These are phyloP conservation scores for Trichosporon sp. DNA, from an alignment of 1,284 basidiomycete genomes.

Conservation along the genomic window DNA sequence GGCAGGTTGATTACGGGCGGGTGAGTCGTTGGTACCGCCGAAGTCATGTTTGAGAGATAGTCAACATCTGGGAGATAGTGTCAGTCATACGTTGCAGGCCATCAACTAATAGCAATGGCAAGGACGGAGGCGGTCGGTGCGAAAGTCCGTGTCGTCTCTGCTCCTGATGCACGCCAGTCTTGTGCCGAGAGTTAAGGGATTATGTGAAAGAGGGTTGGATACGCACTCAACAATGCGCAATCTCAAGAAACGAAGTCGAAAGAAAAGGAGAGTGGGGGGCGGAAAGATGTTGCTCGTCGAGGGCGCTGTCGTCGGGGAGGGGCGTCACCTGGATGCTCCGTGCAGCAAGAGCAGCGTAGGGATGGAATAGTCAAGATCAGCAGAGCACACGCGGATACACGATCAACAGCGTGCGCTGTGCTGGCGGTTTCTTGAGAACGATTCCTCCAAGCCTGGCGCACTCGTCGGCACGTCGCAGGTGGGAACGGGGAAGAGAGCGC, in stretches of 20 bases:
- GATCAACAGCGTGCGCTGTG: not conserved
- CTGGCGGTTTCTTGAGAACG: not conserved
- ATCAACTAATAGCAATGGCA: not conserved
- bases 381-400: not conserved
- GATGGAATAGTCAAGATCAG: not conserved
- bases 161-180: not conserved
- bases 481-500: not conserved
- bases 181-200: not conserved
- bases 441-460: not conserved
- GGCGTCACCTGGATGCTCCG: conserved; percentile 4
- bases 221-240: conserved; percentile 1
- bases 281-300: not conserved
- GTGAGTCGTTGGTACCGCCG: not conserved
- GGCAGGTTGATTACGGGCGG: conserved; percentile 12
- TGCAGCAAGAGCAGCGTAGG: not conserved
- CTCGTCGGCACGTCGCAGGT: not conserved
- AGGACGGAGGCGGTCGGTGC: not conserved
- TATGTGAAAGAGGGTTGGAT: not conserved
- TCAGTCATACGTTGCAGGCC: not conserved
- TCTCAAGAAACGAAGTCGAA: conserved; percentile 1
- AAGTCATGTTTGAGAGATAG: not conserved
- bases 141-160: not conserved
- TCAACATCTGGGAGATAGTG: not conserved
- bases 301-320: not conserved
- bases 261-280: not conserved